phyloP scores from a whole-genome alignment of 176 grass and related monocot genomes.

The Coix lacrymajobi region DNA sequence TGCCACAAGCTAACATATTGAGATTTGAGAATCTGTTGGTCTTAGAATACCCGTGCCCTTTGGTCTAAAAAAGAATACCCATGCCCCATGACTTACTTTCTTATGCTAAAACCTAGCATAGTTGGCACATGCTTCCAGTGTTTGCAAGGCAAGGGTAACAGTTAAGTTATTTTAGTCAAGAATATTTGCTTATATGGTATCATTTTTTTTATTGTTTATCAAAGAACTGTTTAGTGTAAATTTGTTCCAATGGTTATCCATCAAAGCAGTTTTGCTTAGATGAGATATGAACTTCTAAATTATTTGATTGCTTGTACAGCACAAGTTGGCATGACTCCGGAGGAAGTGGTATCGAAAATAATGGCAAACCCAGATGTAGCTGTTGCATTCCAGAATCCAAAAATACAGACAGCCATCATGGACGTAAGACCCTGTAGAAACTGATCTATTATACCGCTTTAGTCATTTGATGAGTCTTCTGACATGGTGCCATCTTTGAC shows the following conservation, averaged over 20 bases:
- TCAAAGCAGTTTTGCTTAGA: neutral
- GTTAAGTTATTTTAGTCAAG: neutral
- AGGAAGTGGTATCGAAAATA: conserved; percentile 97
- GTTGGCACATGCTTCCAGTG: neutral
- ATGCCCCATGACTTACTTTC: too few species aligned
- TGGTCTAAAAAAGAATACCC: too few species aligned
- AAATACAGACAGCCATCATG: conserved; percentile 97
- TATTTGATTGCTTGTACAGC: conserved; percentile 42
- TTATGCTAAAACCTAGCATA: neutral
- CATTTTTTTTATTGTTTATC: conserved; percentile 1
- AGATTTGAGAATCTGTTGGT: neutral
- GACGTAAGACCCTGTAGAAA: conserved; percentile 55
- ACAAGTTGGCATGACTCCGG: conserved; percentile 87
- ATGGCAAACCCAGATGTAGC: conserved; percentile 97
- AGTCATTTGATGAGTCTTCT: conserved; percentile 30
- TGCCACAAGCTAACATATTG: neutral
- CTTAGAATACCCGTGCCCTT: neutral
- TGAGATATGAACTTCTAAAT: neutral
- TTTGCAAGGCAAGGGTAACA: neutral
- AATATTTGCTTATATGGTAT: neutral
- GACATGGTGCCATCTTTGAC: conserved; percentile 34
- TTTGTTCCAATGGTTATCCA: neutral
- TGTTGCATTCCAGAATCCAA: conserved; percentile 93
- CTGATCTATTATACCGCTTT: conserved; percentile 11
- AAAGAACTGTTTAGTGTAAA: neutral